A percentile compares a stretch with the other conserved stretches of the same genome.
These are phyloP conservation scores for Borovskyia barvae DNA, from an alignment of 208 protist species.

Conservation along the genomic window DNA sequence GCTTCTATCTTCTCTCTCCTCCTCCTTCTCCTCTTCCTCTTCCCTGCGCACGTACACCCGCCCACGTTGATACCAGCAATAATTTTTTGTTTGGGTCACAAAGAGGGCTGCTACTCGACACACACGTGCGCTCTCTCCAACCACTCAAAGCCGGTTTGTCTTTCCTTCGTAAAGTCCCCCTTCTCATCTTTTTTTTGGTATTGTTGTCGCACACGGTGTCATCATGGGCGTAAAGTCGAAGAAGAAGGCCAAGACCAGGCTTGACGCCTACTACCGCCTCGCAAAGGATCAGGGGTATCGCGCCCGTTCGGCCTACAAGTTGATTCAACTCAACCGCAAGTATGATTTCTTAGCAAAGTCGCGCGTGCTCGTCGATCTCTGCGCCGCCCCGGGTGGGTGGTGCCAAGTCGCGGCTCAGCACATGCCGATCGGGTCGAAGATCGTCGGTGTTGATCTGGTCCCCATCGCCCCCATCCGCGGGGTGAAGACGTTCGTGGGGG, in stretches of 20 bases:
- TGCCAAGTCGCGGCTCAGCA: constrained; percentile 95
- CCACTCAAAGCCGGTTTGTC: too few relatives aligned
- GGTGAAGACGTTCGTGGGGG: constrained; percentile 94
- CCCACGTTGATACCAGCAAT: too few relatives aligned
- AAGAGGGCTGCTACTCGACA: too few relatives aligned
- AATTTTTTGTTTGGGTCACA: too few relatives aligned
- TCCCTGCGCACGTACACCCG: too few relatives aligned
- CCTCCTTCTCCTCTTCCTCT: too few relatives aligned
- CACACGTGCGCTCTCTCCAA: too few relatives aligned
- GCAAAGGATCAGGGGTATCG: constrained; percentile 99
- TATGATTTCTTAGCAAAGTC: constrained; percentile 97
- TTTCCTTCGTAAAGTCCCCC: not conserved
- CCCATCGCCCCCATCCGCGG: constrained; percentile 98
- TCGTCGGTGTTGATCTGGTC: constrained; percentile 98
- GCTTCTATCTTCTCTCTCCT: too few relatives aligned
- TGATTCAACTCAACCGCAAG: constrained; percentile 99
- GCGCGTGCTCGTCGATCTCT: constrained; percentile 93
- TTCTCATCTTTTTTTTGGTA: constrained; percentile 1
- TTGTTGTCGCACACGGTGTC: not conserved
- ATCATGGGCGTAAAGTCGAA: constrained; percentile 89
- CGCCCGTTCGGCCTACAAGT: constrained; percentile 99
- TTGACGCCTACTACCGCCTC: constrained; percentile 97
- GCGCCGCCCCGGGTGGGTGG: constrained; percentile 98
- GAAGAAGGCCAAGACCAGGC: constrained; percentile 91
- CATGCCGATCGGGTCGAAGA: constrained; percentile 94